These are phyloP conservation scores for Podospora appendiculata DNA, from an alignment of 495 filamentous ascomycete species.

Conservation along the genomic window DNA sequence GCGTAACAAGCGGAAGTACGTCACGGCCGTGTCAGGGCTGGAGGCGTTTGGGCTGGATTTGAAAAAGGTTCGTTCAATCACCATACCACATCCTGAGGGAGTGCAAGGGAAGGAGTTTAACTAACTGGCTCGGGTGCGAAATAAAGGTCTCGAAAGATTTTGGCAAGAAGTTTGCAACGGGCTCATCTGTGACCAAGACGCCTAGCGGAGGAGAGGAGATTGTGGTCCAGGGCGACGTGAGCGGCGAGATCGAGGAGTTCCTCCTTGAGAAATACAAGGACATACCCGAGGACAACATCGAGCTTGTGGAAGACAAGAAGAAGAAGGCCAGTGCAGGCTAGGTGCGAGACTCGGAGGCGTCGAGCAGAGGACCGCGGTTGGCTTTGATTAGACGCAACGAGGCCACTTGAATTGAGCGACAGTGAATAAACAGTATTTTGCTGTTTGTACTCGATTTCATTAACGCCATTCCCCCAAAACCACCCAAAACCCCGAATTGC, in stretches of 20 bases:
- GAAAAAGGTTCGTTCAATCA: conserved; percentile 59
- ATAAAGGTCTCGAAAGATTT: conserved; percentile 61
- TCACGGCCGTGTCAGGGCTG: conserved; percentile 81
- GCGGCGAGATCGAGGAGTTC: conserved; percentile 89
- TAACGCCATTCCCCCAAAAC: too few species aligned
- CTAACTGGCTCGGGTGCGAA: conserved; percentile 16
- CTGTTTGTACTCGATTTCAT: background rate
- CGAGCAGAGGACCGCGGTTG: too few species aligned
- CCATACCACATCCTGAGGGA: too few species aligned
- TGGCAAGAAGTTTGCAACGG: conserved; percentile 90
- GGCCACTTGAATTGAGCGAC: background rate
- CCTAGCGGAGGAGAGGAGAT: conserved; percentile 88
- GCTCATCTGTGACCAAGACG: conserved; percentile 82
- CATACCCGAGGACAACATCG: conserved; percentile 90
- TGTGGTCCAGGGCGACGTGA: conserved; percentile 94
- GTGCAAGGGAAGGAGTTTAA: background rate
- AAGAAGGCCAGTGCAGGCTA: conserved; percentile 38
- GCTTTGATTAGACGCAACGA: too few species aligned
- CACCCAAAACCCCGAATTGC: background rate
- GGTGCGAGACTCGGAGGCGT: background rate
- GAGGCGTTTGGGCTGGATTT: conserved; percentile 86
- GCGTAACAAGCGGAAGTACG: conserved; percentile 93
- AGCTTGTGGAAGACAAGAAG: conserved; percentile 89
- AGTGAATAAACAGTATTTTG: background rate
- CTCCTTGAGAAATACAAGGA: conserved; percentile 74